These are phyloP conservation scores for Talaromyces borbonicus DNA, from an alignment of 495 filamentous ascomycete genomes.

Conservation along the genomic window DNA sequence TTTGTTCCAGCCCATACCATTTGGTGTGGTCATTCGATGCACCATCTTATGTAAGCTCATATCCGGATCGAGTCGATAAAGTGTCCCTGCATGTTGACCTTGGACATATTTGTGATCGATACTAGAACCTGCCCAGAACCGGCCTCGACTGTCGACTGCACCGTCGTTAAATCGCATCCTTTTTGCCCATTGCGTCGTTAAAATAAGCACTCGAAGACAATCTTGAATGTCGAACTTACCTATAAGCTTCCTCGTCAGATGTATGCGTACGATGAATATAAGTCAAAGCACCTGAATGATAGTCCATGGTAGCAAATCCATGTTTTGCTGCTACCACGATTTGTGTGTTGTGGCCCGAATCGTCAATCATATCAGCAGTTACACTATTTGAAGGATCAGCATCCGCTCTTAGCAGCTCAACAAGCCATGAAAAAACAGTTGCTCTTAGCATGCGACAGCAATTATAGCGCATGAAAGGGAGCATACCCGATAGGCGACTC, in stretches of 20 bases:
- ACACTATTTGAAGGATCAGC: slow-evolving; percentile 49
- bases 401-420: too few species aligned
- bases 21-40: slow-evolving; percentile 67
- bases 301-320: slow-evolving; percentile 68
- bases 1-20: slow-evolving; percentile 67
- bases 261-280: slow-evolving; percentile 54
- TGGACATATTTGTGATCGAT: slow-evolving; percentile 50
- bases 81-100: slow-evolving; percentile 35
- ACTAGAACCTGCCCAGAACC: slow-evolving; percentile 88
- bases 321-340: slow-evolving; percentile 73
- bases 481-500: slow-evolving; percentile 52
- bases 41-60: slow-evolving; percentile 49
- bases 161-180: slow-evolving; percentile 72
- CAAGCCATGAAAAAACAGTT: background rate
- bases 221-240: slow-evolving; percentile 20
- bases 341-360: slow-evolving; percentile 48
- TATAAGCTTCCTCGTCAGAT: slow-evolving; percentile 28
- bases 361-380: slow-evolving; percentile 68
- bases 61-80: slow-evolving; percentile 58
- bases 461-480: background rate
- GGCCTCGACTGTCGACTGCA: slow-evolving; percentile 66
- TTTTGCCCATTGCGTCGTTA: slow-evolving; percentile 8
- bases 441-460: background rate
- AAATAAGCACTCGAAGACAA: background rate
- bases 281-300: slow-evolving; percentile 48